phyloP scores from a whole-genome alignment of 2,329 filamentous ascomycete genomes.

The Zymoseptoria pseudotritici region DNA sequence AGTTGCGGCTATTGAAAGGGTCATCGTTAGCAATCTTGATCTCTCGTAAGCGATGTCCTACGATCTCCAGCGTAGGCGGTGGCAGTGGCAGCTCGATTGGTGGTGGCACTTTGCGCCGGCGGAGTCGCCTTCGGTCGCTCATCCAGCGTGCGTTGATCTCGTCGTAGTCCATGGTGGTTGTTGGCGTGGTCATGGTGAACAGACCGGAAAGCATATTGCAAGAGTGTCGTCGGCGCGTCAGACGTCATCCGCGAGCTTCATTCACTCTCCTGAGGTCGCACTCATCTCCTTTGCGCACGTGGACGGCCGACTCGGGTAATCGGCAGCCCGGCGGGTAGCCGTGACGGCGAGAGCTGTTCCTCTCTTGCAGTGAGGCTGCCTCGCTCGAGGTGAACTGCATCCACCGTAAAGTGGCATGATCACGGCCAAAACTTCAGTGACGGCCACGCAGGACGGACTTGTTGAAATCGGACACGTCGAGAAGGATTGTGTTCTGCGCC shows the following conservation, averaged over 20 bases:
- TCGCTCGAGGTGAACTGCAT: background rate
- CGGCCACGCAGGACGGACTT: too few relatives aligned
- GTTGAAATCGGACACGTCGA: too few relatives aligned
- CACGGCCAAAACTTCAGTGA: too few relatives aligned
- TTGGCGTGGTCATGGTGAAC: background rate
- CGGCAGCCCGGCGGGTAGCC: background rate
- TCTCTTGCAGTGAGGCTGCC: background rate
- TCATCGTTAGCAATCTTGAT: constrained; percentile 4
- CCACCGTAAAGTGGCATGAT: background rate
- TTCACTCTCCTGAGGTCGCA: background rate
- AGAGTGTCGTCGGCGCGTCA: background rate
- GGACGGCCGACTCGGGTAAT: background rate
- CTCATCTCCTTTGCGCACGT: background rate
- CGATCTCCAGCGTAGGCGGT: background rate
- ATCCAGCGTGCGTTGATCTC: background rate
- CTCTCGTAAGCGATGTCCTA: background rate
- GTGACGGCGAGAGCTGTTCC: background rate
- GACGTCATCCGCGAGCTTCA: background rate
- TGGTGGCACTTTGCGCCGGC: background rate
- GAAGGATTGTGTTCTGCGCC: too few relatives aligned
- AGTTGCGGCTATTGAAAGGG: constrained; percentile 24
- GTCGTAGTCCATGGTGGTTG: background rate
- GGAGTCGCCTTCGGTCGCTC: background rate
- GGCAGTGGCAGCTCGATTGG: constrained; percentile 2
- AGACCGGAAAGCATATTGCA: background rate